These are phyloP conservation scores for Ophiobolus disseminans DNA, from an alignment of 2,329 filamentous ascomycete species.

Conservation along the genomic window DNA sequence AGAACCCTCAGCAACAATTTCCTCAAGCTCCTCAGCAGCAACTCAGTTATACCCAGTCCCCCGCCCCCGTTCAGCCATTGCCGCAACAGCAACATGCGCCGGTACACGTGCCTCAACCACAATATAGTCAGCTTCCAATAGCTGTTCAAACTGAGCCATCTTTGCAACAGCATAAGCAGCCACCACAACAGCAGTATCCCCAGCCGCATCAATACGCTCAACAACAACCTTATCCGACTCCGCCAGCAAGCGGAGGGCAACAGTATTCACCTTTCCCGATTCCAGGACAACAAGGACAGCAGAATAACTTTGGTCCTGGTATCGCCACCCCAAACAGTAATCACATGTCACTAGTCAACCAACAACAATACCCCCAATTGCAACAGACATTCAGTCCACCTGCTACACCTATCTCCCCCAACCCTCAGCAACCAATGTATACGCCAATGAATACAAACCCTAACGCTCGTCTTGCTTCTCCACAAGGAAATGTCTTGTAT, in stretches of 20 bases:
- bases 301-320: neutral
- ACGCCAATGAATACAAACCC: neutral
- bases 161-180: neutral
- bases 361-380: neutral
- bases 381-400: neutral
- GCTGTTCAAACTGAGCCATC: too few relatives aligned
- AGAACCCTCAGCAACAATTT: slow-evolving; percentile 1
- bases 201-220: neutral
- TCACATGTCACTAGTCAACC: neutral
- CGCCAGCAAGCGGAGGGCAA: neutral
- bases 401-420: neutral
- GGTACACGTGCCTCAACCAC: neutral
- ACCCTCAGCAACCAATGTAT: neutral
- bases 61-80: neutral
- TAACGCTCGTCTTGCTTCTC: too few relatives aligned
- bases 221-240: neutral
- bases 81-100: neutral
- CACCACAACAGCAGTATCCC: neutral
- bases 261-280: neutral
- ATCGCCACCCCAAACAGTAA: too few relatives aligned
- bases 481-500: too few relatives aligned
- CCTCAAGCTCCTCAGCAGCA: neutral
- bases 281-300: neutral
- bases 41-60: too few relatives aligned
- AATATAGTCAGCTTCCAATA: neutral